Evolutionary conservation across 73 alveolate species (phyloP).

Genomic region (Halteria grandinella): DNA sequence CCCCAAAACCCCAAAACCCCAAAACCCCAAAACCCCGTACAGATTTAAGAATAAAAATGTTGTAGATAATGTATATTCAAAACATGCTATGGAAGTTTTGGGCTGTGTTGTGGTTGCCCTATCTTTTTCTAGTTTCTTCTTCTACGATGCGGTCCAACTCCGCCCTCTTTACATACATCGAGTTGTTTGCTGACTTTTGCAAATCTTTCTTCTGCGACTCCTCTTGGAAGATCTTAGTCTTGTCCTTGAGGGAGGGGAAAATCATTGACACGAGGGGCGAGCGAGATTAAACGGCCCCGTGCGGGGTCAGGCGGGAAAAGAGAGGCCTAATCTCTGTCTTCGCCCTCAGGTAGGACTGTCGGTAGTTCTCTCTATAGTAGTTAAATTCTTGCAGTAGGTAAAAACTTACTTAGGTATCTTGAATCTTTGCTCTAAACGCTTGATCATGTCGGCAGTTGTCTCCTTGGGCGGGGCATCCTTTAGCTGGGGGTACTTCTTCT

Average conservation of each 20-base stretch:
- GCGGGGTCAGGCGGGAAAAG: conserved; percentile 70
- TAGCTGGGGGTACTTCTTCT: conserved; percentile 60
- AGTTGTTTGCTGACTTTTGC: conserved; percentile 38
- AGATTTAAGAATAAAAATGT: too few species aligned
- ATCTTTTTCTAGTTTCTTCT: conserved; percentile 41
- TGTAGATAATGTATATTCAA: too few species aligned
- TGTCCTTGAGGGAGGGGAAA: conserved; percentile 75
- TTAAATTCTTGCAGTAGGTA: too few species aligned
- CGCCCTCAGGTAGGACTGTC: conserved; percentile 57
- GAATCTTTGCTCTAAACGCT: conserved; percentile 55
- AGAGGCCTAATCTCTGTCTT: conserved; percentile 75
- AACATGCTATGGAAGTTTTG: too few species aligned
- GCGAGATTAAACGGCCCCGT: conserved; percentile 74
- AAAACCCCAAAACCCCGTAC: too few species aligned
- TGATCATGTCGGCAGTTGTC: conserved; percentile 44
- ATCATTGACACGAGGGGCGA: conserved; percentile 78
- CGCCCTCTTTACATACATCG: conserved; percentile 40
- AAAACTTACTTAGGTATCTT: conserved; percentile 62
- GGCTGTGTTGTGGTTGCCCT: too few species aligned
- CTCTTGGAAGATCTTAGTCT: conserved; percentile 74
- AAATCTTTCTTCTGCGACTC: conserved; percentile 46
- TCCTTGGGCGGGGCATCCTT: conserved; percentile 57
- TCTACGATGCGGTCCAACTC: conserved; percentile 43
- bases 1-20: too few species aligned
- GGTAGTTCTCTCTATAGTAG: conserved; percentile 60